Evolutionary conservation across 768 basidiomycete genomes (phyloP).

Genomic region (Amanita pseudoporphyria): DNA sequence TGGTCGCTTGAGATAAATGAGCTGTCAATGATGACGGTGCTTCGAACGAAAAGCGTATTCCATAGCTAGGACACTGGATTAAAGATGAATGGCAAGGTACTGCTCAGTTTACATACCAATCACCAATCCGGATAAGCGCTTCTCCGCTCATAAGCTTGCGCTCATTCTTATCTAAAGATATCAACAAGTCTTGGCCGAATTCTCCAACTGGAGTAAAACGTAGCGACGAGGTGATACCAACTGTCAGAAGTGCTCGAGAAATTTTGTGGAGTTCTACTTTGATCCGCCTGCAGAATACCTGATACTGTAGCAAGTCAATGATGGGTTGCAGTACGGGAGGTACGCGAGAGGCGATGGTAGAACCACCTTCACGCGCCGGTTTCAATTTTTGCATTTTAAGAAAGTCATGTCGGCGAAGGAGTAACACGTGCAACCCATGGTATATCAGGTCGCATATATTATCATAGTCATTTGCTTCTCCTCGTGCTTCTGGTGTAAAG

Average conservation of each 20-base stretch:
- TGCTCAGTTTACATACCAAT: slow-evolving; percentile 33
- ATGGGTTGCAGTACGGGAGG: slow-evolving; percentile 60
- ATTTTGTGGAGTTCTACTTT: slow-evolving; percentile 47
- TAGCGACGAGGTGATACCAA: slow-evolving; percentile 47
- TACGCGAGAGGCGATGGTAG: slow-evolving; percentile 13
- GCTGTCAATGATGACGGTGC: slow-evolving; percentile 73
- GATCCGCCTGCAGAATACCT: slow-evolving; percentile 59
- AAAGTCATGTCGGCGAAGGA: slow-evolving; percentile 49
- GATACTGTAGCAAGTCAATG: slow-evolving; percentile 74
- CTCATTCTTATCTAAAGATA: slow-evolving; percentile 31
- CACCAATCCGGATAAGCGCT: slow-evolving; percentile 59
- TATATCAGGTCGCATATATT: slow-evolving; percentile 62
- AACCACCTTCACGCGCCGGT: slow-evolving; percentile 13
- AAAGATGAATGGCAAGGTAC: not conserved
- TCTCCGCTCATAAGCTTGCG: slow-evolving; percentile 54
- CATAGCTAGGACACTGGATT: slow-evolving; percentile 37
- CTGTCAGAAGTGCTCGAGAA: slow-evolving; percentile 34
- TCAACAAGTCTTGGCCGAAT: slow-evolving; percentile 49
- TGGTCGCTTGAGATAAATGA: slow-evolving; percentile 71
- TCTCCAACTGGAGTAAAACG: slow-evolving; percentile 61
- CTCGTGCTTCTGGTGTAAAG: slow-evolving; percentile 10
- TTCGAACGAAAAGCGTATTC: slow-evolving; percentile 63
- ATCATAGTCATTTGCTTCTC: slow-evolving; percentile 11
- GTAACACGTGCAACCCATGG: slow-evolving; percentile 49
- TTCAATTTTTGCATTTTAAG: slow-evolving; percentile 33